Evolutionary conservation across 2,329 filamentous ascomycete genomes (phyloP).

Genomic region (Sporothrix sp.): DNA sequence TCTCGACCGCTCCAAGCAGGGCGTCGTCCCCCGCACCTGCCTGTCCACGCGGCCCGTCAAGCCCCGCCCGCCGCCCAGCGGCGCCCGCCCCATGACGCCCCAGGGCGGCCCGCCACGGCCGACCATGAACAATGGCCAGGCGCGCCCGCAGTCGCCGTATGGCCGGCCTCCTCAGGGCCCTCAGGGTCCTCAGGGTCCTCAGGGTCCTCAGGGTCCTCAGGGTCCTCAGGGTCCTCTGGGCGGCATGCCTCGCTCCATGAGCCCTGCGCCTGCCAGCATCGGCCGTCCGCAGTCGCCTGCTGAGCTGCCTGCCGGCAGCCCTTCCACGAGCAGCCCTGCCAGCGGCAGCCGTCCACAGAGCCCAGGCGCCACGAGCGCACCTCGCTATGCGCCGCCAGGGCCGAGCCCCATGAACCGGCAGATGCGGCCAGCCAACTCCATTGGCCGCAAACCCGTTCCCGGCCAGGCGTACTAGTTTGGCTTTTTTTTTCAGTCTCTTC

Average conservation of each 20-base stretch:
- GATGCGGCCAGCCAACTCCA: slow-evolving; percentile 26
- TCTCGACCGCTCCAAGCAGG: slow-evolving; percentile 83
- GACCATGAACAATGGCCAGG: slow-evolving; percentile 20
- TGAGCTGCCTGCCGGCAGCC: not conserved
- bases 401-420: slow-evolving; percentile 35
- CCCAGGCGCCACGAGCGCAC: slow-evolving; percentile 29
- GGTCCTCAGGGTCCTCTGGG: slow-evolving; percentile 22
- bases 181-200: slow-evolving; percentile 23
- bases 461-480: slow-evolving; percentile 38
- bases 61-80: slow-evolving; percentile 53
- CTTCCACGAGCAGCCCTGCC: slow-evolving; percentile 28
- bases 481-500: not conserved
- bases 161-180: slow-evolving; percentile 22
- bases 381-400: slow-evolving; percentile 35
- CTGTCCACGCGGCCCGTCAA: slow-evolving; percentile 87
- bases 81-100: slow-evolving; percentile 31
- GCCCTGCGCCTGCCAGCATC: slow-evolving; percentile 22
- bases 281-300: slow-evolving; percentile 26
- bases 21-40: slow-evolving; percentile 88
- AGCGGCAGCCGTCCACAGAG: slow-evolving; percentile 39
- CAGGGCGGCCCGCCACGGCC: slow-evolving; percentile 26
- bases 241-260: slow-evolving; percentile 26
- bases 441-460: slow-evolving; percentile 47
- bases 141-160: slow-evolving; percentile 34
- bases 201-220: slow-evolving; percentile 21